Evolutionary conservation across 495 filamentous ascomycete genomes (phyloP).

Genomic region (Neurospora sp.): DNA sequence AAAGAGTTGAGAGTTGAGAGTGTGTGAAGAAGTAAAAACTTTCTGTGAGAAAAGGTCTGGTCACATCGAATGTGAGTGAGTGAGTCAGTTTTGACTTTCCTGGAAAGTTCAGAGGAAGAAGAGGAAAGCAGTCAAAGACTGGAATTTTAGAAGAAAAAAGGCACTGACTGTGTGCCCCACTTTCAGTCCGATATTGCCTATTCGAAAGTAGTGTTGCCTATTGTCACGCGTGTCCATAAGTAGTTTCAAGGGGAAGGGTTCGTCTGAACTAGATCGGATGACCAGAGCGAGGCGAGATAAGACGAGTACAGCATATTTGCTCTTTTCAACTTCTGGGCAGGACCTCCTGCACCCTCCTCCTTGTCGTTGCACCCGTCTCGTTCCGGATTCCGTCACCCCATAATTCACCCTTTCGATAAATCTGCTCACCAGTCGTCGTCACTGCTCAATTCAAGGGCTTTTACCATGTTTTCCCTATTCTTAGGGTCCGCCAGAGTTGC

Average conservation of each 20-base stretch:
- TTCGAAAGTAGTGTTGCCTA: neutral
- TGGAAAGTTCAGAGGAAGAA: neutral
- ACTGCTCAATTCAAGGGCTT: too few species aligned
- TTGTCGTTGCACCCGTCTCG: neutral
- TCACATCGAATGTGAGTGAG: neutral
- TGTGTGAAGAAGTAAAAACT: neutral
- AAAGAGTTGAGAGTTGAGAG: neutral
- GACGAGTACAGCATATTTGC: neutral
- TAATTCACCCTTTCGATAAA: too few species aligned
- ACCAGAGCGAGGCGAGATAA: neutral
- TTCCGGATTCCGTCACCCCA: too few species aligned
- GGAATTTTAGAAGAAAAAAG: neutral
- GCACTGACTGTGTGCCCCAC: neutral
- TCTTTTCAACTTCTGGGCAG: neutral
- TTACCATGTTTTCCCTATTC: too few species aligned
- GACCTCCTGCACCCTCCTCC: neutral
- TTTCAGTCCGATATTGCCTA: neutral
- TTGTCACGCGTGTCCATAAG: neutral
- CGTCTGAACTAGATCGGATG: neutral
- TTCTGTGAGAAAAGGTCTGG: neutral
- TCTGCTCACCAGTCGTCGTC: too few species aligned
- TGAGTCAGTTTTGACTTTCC: neutral
- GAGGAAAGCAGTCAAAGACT: neutral
- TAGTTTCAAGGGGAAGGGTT: neutral
- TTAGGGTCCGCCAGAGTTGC: too few species aligned